Percentiles rank a stretch among this genome's conserved stretches.
Conservation (phyloP, 176 grass and related monocot genomes). For the Secale cereale region DNA sequence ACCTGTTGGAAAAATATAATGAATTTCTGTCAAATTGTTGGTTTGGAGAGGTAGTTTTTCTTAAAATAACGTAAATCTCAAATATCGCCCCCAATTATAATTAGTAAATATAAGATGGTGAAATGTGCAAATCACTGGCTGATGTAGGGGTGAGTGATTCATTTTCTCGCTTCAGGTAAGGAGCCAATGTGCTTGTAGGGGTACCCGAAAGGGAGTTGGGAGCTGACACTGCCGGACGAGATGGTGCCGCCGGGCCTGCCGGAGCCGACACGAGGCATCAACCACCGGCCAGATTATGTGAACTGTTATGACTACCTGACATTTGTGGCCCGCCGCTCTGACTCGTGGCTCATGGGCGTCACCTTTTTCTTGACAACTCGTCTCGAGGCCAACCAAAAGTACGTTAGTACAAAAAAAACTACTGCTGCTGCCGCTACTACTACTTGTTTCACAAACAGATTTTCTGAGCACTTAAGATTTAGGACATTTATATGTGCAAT, state of each 20-base stretch:
- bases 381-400: background rate
- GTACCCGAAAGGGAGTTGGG: conserved; percentile 27
- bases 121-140: background rate
- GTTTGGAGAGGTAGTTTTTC: background rate
- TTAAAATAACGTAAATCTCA: background rate
- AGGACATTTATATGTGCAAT: no score
- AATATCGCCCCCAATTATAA: background rate
- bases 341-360: background rate
- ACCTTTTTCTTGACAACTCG: background rate
- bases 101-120: background rate
- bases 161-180: conserved; percentile 10
- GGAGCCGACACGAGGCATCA: conserved; percentile 23
- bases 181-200: conserved; percentile 32
- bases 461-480: no score
- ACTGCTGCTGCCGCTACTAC: no score
- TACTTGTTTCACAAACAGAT: no score
- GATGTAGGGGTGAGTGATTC: background rate
- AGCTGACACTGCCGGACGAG: conserved; percentile 25
- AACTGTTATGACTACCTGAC: conserved; percentile 33
- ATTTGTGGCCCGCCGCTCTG: background rate
- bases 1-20: background rate
- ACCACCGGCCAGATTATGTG: conserved; percentile 24
- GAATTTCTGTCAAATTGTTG: background rate
- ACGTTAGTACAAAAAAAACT: no score
- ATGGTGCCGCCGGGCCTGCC: conserved; percentile 31